Evolutionary conservation across 2,329 filamentous ascomycete species (phyloP).

Genomic region (Phialemoniopsis sp.): DNA sequence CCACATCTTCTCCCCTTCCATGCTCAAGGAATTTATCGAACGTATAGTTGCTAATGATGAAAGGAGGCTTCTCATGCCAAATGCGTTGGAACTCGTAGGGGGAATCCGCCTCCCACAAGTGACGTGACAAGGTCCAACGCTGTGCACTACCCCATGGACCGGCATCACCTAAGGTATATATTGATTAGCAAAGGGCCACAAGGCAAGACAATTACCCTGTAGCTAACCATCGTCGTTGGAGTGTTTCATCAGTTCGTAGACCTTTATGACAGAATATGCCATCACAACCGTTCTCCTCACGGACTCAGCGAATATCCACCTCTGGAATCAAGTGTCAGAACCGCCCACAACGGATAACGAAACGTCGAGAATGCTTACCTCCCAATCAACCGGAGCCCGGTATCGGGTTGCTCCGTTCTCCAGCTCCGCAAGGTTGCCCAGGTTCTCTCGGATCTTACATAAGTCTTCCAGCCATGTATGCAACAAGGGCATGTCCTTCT

Average conservation of each 20-base stretch:
- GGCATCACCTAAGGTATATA: conserved; percentile 8
- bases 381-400: conserved; percentile 15
- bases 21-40: conserved; percentile 19
- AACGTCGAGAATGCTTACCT: conserved; percentile 13
- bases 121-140: conserved; percentile 23
- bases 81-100: conserved; percentile 18
- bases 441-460: conserved; percentile 19
- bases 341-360: no score
- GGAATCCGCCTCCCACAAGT: conserved; percentile 22
- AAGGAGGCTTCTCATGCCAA: conserved; percentile 20
- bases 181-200: no score
- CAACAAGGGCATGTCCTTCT: conserved; percentile 22
- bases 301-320: conserved; percentile 28
- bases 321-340: conserved; percentile 10
- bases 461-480: conserved; percentile 14
- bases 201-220: conserved; percentile 7
- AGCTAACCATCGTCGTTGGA: neutral
- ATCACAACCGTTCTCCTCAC: conserved; percentile 24
- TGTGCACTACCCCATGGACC: conserved; percentile 19
- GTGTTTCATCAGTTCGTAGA: conserved; percentile 20
- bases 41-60: conserved; percentile 19
- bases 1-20: conserved; percentile 20
- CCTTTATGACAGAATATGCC: conserved; percentile 17
- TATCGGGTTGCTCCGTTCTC: conserved; percentile 4
- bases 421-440: conserved; percentile 10